phyloP scores from a whole-genome alignment of 768 basidiomycete species.

The Peribolospora baueri region DNA sequence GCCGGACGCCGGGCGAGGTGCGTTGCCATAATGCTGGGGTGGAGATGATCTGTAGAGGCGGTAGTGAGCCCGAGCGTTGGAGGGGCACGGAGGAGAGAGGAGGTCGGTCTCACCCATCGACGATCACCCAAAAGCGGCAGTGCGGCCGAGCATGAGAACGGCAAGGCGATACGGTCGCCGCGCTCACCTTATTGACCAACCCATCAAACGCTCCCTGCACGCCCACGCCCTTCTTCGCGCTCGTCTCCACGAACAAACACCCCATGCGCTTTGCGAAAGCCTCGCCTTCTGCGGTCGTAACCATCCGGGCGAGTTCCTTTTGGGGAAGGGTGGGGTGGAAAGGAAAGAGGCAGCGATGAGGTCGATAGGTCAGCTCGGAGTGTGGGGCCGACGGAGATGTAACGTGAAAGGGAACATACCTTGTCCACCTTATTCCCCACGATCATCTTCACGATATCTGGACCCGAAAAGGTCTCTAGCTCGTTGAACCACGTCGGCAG shows the following conservation, averaged over 20 bases:
- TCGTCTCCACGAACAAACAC: slow-evolving; percentile 71
- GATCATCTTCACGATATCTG: slow-evolving; percentile 65
- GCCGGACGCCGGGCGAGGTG: too few relatives aligned
- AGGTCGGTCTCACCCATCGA: too few relatives aligned
- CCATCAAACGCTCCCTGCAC: slow-evolving; percentile 54
- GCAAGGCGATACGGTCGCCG: background rate
- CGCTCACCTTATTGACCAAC: slow-evolving; percentile 46
- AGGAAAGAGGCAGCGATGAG: background rate
- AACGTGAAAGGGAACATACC: slow-evolving; percentile 22
- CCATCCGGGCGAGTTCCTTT: slow-evolving; percentile 75
- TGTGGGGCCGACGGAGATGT: background rate
- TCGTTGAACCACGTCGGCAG: slow-evolving; percentile 58
- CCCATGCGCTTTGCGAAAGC: slow-evolving; percentile 59
- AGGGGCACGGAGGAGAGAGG: too few relatives aligned
- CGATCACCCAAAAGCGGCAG: too few relatives aligned
- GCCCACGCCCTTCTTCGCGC: slow-evolving; percentile 69
- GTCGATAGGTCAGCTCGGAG: background rate
- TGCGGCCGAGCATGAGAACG: background rate
- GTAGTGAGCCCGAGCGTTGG: too few relatives aligned
- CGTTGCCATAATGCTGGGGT: too few relatives aligned
- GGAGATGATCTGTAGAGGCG: too few relatives aligned
- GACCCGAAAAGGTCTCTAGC: slow-evolving; percentile 50
- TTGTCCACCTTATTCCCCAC: slow-evolving; percentile 84
- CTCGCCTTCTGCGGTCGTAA: slow-evolving; percentile 49
- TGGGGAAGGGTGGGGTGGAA: background rate